phyloP scores from a whole-genome alignment of 108 stramenopile genomes.

The Epithemia pelagica region DNA sequence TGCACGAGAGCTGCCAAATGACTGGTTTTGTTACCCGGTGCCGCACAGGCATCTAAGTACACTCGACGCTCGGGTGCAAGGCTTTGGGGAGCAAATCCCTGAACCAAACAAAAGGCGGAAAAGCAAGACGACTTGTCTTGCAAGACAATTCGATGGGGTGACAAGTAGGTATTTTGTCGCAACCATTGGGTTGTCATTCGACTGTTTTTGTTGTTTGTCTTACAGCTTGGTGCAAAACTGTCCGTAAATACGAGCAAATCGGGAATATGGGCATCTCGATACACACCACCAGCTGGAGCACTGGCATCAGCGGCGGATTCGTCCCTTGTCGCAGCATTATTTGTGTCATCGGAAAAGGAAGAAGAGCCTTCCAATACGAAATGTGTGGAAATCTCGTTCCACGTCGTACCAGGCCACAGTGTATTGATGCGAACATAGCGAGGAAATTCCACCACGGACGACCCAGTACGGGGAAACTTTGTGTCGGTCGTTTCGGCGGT shows the following conservation, averaged over 20 bases:
- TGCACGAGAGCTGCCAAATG: conserved; percentile 88
- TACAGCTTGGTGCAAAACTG: conserved; percentile 18
- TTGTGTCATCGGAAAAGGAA: not conserved
- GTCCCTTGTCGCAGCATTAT: not conserved
- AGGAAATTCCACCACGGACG: conserved; percentile 34
- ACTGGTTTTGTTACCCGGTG: conserved; percentile 98
- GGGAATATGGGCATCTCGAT: conserved; percentile 70
- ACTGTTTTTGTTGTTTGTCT: conserved; percentile 48
- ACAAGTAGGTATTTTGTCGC: conserved; percentile 34
- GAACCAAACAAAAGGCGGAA: conserved; percentile 84
- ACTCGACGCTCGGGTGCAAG: conserved; percentile 7
- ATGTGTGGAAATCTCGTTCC: not conserved
- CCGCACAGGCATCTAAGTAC: conserved; percentile 96
- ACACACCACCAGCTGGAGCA: conserved; percentile 17
- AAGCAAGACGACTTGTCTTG: conserved; percentile 97
- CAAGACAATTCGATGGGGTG: conserved; percentile 59
- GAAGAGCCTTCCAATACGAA: not conserved
- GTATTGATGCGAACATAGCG: conserved; percentile 84
- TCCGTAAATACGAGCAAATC: conserved; percentile 81
- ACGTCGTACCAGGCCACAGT: conserved; percentile 24
- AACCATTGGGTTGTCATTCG: conserved; percentile 18
- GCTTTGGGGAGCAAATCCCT: conserved; percentile 29
- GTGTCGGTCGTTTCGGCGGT: not conserved
- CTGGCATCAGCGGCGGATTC: not conserved
- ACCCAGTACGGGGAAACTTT: not conserved